Conservation (phyloP, 2,329 filamentous ascomycete genomes). For the Neocatenulostroma microsporum region DNA sequence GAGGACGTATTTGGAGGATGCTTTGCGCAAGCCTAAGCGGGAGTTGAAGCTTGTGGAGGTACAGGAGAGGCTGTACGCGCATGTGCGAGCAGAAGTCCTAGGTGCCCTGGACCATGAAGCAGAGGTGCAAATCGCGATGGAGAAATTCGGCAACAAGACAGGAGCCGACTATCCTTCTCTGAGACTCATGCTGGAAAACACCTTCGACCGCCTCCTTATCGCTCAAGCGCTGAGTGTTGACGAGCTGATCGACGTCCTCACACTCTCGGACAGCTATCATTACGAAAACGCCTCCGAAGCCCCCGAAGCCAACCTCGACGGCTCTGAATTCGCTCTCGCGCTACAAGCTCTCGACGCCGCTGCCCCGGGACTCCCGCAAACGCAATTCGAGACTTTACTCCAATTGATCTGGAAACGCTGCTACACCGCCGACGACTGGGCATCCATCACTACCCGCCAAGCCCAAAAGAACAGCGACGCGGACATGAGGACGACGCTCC, state of each 20-base stretch:
- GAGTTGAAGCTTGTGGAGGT: slow-evolving; percentile 63
- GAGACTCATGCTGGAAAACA: slow-evolving; percentile 62
- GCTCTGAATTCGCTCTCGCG: slow-evolving; percentile 65
- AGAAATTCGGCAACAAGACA: slow-evolving; percentile 51
- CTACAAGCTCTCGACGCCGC: slow-evolving; percentile 50
- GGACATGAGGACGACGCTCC: slow-evolving; percentile 55
- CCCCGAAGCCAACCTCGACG: slow-evolving; percentile 33
- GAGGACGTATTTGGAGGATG: slow-evolving; percentile 1
- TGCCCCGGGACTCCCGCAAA: slow-evolving; percentile 44
- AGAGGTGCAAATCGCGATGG: slow-evolving; percentile 67
- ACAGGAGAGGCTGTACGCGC: slow-evolving; percentile 70
- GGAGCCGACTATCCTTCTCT: slow-evolving; percentile 57
- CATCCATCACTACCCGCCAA: slow-evolving; percentile 66
- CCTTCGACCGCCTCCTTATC: slow-evolving; percentile 60
- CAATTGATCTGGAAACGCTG: slow-evolving; percentile 81
- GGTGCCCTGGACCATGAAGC: slow-evolving; percentile 72
- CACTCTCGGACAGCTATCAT: slow-evolving; percentile 55
- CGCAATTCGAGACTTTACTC: slow-evolving; percentile 50
- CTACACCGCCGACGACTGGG: slow-evolving; percentile 79
- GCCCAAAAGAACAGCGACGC: slow-evolving; percentile 53
- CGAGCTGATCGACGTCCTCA: slow-evolving; percentile 66
- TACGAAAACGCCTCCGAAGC: slow-evolving; percentile 37
- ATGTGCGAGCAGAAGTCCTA: slow-evolving; percentile 59
- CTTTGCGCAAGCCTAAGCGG: slow-evolving; percentile 28
- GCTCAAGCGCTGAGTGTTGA: slow-evolving; percentile 58